phyloP scores from a whole-genome alignment of 805 yeast genomes.

The Cyberlindnera saturnus region DNA sequence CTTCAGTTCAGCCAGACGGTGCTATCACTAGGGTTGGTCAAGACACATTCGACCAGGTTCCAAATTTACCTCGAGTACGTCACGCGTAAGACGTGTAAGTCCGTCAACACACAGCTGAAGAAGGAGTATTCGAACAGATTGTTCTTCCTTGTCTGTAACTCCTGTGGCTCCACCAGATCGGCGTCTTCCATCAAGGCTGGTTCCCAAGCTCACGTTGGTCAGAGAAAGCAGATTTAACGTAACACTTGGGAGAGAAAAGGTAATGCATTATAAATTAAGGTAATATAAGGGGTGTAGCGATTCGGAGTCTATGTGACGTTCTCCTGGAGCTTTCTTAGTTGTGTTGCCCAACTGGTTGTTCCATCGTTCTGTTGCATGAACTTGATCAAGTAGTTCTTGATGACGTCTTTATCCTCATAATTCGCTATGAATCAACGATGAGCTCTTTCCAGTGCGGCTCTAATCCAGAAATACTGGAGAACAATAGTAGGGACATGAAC shows the following conservation, averaged over 20 bases:
- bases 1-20: too few relatives aligned
- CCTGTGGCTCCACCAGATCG: constrained; percentile 96
- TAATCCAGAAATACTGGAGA: too few relatives aligned
- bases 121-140: constrained; percentile 95
- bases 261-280: neutral
- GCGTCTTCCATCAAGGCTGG: constrained; percentile 98
- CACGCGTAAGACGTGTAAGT: constrained; percentile 97
- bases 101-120: constrained; percentile 91
- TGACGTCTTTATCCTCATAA: constrained; percentile 20
- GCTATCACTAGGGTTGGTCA: too few relatives aligned
- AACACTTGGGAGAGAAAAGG: neutral
- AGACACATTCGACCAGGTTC: too few relatives aligned
- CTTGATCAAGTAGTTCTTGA: constrained; percentile 33
- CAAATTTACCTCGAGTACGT: constrained; percentile 74
- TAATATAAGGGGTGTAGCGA: neutral
- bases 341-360: constrained; percentile 59
- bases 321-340: constrained; percentile 52
- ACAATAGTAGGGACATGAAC: too few relatives aligned
- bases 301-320: constrained; percentile 10
- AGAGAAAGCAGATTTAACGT: constrained; percentile 58
- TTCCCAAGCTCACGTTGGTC: constrained; percentile 97
- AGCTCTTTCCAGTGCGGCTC: constrained; percentile 24
- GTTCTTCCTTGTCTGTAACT: constrained; percentile 95
- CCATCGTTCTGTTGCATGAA: constrained; percentile 57
- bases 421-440: constrained; percentile 21